Base-by-base conservation (phyloP, 768 basidiomycete species). In the Mycena chlorophos region DNA sequence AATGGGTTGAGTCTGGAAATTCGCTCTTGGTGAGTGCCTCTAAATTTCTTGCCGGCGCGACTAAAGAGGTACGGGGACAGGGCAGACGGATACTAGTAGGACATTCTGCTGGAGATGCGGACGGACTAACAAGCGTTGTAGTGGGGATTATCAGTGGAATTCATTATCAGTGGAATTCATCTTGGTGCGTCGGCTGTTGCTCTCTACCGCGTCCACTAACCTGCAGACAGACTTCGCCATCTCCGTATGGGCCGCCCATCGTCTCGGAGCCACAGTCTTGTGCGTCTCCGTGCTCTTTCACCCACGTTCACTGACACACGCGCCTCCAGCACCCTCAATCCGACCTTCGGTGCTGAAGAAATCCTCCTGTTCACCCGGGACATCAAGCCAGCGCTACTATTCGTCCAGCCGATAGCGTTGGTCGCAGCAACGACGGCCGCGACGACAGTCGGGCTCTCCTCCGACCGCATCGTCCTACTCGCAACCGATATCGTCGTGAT, bases 341-440 rank as follows among this genome's bases (percentile, higher is more conserved):
- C 51, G 5, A 43, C 30, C 5, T 52, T 40, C 51, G 52, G 28
- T n/a, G 39, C 42, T 3, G 51, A 49, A n/a, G 51, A 57, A n/a
- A 5, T 53, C 5, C 8, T 27, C 2, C 56, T 39, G 3, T 29
- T 25, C 5, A 17, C 49, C 14, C 3, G 13, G 20, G 56, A 52
- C 30, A 53, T 53, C 46, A 49, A 53, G n/a, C 49, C 60, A 14
- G 5, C 52, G 14, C 30, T 52, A 5, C 52, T 63, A 16, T 10
- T 54, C 19, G 54, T 52, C 2, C 31, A 60, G 2, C 22, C 49
- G 2, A 37, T 26, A 10, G 50, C 52, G 4, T 22, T 63, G 17
- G 20, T 23, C 13, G 23, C 1, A 17, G 57, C 53, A 3, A 28
- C 19, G 2, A 28, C 2, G 3, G 50, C 53, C 14, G 42, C 31